Evolutionary conservation across 208 protist genomes (phyloP), one percentile per base, ranked within the genome.

Genomic region (Acanthamoeba castellanii): DNA sequence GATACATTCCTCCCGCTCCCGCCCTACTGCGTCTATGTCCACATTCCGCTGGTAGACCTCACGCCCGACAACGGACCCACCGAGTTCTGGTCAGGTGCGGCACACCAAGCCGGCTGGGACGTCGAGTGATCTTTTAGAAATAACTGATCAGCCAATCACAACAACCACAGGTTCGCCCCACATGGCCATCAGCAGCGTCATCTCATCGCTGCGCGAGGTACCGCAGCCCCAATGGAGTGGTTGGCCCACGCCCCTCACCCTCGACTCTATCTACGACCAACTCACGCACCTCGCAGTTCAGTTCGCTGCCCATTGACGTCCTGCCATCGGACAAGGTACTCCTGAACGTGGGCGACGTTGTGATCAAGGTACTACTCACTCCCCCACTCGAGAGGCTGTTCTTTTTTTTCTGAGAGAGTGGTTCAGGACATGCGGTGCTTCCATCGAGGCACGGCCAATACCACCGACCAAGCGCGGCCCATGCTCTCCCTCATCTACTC

Each of bases 401-500:
- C 61, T 32, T 32, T 9, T 32, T 68, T 42, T 3, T 30, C 61
- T 14, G 8, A 30, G 25, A 68, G 13, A 14, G 25, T 30, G 16
- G 61, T 68, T 0, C 61, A 72, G 76, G 76, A 85, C 76, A 85
- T 85, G 76, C 76, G 76, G 37, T 85, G 76, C 76, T 85, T 85
- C 76, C 76, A 85, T 85, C 37, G 76, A 42, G 76, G 76, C 37
- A 85, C 76, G 45, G 76, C 76, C 37, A 85, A 85, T 27, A 85
- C 37, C 9, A 85, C 45, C 16, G 45, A 85, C 8, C 76, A 85
- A 11, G n/a, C 76, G 37, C 76, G 76, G 30, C 76, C 76, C 37
- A 85, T 57, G 76, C 76, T 85, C 14, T 59, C 45, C 6, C 76
- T 85, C 27, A 57, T 85, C 47, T 85, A 85, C 47, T 85, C 45